Conservation (phyloP, 75 land plant species). For the Picea sitchensis region DNA sequence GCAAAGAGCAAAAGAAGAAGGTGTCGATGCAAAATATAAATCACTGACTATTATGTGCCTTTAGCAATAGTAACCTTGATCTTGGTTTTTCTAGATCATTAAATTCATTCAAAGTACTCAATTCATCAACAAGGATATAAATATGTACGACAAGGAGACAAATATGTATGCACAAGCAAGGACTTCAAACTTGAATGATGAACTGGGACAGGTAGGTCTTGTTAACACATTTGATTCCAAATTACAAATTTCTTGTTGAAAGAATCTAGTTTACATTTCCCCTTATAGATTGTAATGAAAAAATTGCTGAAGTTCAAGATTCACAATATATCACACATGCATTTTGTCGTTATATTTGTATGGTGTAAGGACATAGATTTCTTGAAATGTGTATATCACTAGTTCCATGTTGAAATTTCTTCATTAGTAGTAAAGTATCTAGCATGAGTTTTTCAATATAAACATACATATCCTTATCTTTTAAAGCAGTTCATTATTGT, state of each 20-base stretch:
- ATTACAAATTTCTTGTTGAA: not conserved
- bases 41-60: not conserved
- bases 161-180: constrained; percentile 41
- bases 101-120: constrained; percentile 41
- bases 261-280: not conserved
- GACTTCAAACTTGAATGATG: constrained; percentile 54
- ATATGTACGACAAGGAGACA: constrained; percentile 42
- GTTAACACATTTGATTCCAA: not conserved
- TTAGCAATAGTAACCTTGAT: not conserved
- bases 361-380: too few relatives aligned
- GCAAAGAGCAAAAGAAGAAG: not conserved
- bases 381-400: too few relatives aligned
- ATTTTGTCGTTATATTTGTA: not conserved
- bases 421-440: too few relatives aligned
- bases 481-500: too few relatives aligned
- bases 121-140: constrained; percentile 43
- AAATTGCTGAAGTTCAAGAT: not conserved
- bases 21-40: not conserved
- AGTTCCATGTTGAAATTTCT: too few relatives aligned
- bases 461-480: too few relatives aligned
- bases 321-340: not conserved
- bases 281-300: not conserved
- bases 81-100: constrained; percentile 26
- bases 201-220: constrained; percentile 44
- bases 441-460: too few relatives aligned